phyloP scores from a whole-genome alignment of 495 filamentous ascomycete genomes.

The Tuber magnatum region DNA sequence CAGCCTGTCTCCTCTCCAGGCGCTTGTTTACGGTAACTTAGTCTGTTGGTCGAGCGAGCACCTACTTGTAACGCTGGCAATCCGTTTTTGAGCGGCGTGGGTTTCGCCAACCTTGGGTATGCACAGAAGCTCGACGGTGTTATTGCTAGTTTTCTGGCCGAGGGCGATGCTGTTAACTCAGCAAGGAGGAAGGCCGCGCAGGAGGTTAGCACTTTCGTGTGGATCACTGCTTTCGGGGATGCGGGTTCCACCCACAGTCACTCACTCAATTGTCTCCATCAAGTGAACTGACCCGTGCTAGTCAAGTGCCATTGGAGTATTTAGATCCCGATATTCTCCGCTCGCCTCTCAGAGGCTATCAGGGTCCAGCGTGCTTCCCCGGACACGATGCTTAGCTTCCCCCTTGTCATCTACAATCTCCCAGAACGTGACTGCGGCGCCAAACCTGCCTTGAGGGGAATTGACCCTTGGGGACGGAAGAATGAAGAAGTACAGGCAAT shows the following conservation, averaged over 20 bases:
- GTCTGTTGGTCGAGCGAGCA: constrained; percentile 10
- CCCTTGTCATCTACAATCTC: no score
- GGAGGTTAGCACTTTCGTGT: constrained; percentile 52
- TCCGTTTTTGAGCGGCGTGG: constrained; percentile 23
- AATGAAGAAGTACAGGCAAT: constrained; percentile 32
- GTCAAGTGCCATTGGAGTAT: constrained; percentile 11
- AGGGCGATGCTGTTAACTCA: constrained; percentile 42
- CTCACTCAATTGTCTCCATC: constrained; percentile 19
- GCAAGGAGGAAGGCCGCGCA: constrained; percentile 47
- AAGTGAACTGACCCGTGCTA: constrained; percentile 45
- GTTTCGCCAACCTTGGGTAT: constrained; percentile 52
- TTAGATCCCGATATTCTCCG: constrained; percentile 26
- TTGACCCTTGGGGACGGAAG: no score
- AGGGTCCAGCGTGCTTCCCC: constrained; percentile 46
- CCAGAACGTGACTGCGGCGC: no score
- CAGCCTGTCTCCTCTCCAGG: constrained; percentile 15
- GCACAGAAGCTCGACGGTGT: constrained; percentile 48
- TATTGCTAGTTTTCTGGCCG: constrained; percentile 46
- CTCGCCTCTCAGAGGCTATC: constrained; percentile 48
- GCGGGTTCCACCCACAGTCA: constrained; percentile 39
- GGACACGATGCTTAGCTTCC: constrained; percentile 45
- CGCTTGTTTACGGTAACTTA: constrained; percentile 19
- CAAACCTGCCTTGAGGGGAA: no score
- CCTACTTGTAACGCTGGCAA: constrained; percentile 25
- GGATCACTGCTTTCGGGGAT: constrained; percentile 44